Evolutionary conservation across 2,329 filamentous ascomycete genomes (phyloP), one percentile per base, ranked within the genome.

Genomic region (Colletotrichum filicis): DNA sequence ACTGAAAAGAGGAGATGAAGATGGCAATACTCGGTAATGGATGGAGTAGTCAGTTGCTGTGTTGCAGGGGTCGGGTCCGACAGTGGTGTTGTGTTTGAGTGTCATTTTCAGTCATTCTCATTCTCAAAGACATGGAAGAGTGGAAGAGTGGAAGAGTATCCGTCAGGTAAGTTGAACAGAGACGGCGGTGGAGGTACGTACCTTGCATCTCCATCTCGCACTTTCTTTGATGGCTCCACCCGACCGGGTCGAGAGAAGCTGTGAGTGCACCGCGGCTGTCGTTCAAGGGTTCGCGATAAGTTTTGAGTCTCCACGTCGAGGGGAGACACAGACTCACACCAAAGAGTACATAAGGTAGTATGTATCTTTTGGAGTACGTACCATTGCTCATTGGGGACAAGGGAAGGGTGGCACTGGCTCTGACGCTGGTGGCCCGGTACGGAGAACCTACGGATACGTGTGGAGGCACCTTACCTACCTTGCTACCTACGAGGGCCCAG

Each of bases 171-270:
- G 32, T 32, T 32, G 32, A 32, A 32, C 32, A 32, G 32, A 32
- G 37, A 16, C 37, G 67, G 64, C 70, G 70, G 66, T 70, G 59
- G 60, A 55, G 60, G 66, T 73, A 73, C 70, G 66, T 68, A 72
- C 58, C 24, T 24, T 12, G 35, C 42, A 49, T 49, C n/a, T 22
- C 46, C 37, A 30, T 42, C 35, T 63, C 46, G 28, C 59, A 58
- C 53, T n/a, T n/a, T 14, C 42, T n/a, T n/a, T 7, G 42, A 49
- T 49, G 28, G 62, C 52, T 32, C 62, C 59, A 65, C 59, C 59
- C 26, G 37, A n/a, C 59, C 19, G 46, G 46, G 46, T 30, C 16
- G 42, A 7, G 19, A 62, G 11, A 12, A 22, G 46, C 28, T 49
- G 42, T 49, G 42, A 49, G 60, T 28, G 53, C 53, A 19, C 53